These are phyloP conservation scores for Speleostelium caveatum DNA, from an alignment of 78 protist species.

Conservation along the genomic window DNA sequence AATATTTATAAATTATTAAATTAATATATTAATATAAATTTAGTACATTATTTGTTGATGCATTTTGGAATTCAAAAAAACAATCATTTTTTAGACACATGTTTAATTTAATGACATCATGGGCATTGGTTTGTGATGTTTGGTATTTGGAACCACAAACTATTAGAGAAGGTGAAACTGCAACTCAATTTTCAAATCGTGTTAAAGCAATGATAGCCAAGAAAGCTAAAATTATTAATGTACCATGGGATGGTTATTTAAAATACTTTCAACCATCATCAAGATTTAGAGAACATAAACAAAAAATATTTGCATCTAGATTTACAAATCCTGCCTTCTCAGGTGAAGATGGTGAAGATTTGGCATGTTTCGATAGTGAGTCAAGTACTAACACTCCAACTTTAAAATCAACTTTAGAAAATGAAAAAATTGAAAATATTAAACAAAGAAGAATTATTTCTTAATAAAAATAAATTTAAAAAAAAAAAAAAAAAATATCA, in stretches of 20 bases:
- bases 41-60: slow-evolving; percentile 88
- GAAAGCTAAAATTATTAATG: slow-evolving; percentile 85
- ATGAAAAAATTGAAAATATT: no score
- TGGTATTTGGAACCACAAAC: slow-evolving; percentile 90
- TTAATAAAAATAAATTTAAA: no score
- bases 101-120: slow-evolving; percentile 86
- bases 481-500: no score
- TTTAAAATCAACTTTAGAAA: no score
- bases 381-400: no score
- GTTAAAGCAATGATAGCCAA: slow-evolving; percentile 89
- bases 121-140: slow-evolving; percentile 90
- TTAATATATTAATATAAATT: neutral
- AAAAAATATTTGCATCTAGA: slow-evolving; percentile 81
- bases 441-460: no score
- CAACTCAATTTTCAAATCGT: slow-evolving; percentile 86
- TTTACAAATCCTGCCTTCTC: slow-evolving; percentile 21
- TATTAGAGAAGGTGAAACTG: slow-evolving; percentile 82
- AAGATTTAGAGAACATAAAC: slow-evolving; percentile 79
- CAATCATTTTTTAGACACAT: slow-evolving; percentile 90
- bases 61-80: slow-evolving; percentile 92
- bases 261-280: slow-evolving; percentile 85
- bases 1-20: neutral
- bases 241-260: slow-evolving; percentile 92
- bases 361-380: no score
- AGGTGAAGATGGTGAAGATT: slow-evolving; percentile 5